Evolutionary conservation across 306 rosid genomes (phyloP), one percentile per base, ranked within the genome.

Genomic region (Quercus bicolor): DNA sequence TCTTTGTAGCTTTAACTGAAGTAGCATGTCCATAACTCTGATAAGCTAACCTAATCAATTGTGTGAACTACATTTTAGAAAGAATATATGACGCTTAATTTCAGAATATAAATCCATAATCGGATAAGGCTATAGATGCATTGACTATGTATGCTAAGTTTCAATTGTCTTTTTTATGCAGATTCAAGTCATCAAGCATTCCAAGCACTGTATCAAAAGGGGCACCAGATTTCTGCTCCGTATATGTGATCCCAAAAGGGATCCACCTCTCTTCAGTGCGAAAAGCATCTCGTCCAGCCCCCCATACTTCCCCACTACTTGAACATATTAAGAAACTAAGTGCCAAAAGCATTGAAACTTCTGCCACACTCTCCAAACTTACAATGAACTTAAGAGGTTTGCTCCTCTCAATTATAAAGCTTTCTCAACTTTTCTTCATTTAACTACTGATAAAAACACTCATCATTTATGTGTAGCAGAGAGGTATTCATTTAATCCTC

Each of bases 181-280:
- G 98, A 79, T 96, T 96, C 81, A 96, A 88, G 85, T 40, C 91
- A 75, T 90, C 97, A 45, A 88, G 72, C 82, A 72, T 81, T 12
- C 79, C 96, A 13, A 83, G 90, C 79, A 75, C 45, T 70, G 88
- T 93, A 72, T 82, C 89, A 23, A 96, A 91, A 83, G 96, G 79
- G 70, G 90, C 80, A 34, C 98, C 99, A 0, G 98, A 96, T 85
- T 96, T 93, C 86, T 93, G 99, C 82, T 90, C 78, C 0, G 93
- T 91, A 16, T 89, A 86, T 79, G 90, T 91, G 31, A 83, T 91
- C 68, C 85, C 99, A 14, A 96, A 93, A 81, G 98, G 94, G 70
- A 96, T 40, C 12, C 45, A 89, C 79, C 59, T 90, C 24, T 87
- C 96, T 4, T 90, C 99, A 1, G 84, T 75, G 72, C 77, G 88